Base-by-base conservation (phyloP, 306 rosid species). In the Biancaea sappan region DNA sequence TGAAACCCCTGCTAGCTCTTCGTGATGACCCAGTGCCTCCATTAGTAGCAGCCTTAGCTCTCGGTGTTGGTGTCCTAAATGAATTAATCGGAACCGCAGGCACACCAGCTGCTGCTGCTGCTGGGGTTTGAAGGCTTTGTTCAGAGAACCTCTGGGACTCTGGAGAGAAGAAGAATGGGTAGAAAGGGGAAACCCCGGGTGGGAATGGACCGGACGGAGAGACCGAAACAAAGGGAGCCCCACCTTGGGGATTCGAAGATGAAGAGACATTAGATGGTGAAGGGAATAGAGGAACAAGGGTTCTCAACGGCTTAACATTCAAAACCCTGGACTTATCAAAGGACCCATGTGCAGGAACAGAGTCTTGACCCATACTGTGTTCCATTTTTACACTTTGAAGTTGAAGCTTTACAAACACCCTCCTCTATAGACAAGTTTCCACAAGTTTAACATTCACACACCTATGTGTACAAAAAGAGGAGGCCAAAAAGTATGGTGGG, bases 131-230 rank as follows among this genome's bases (percentile, higher is more conserved):
- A 37, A 72, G 69, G 69, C 81, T 75, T 41, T 84, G 92, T 76
- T 87, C 92, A 15, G 86, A 50, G 0, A 70, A 81, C 71, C 84
- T 85, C 74, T 89, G 97, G 14, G 92, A 79, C 38, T 84, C 89
- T 0, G 87, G 72, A 4, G 90, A 71, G 71, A 56, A 69, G 60
- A 85, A 84, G 84, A 93, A 93, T 0, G 98, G 98, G 70, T 86
- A 93, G 56, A 91, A 91, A 0, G 97, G 92, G 4, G 92, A 38
- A 72, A 87, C 80, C 5, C 94, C 97, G 32, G 93, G 83, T 0
- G 98, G 97, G 52, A 88, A 94, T 77, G 98, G 97, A 66, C 98
- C 98, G 6, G 92, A 61, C 3, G 98, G 98, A n/a, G 96, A 77
- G 28, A 81, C 96, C 66, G 92, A 89, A 29, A 91, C 88, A 83